Base-by-base conservation (phyloP, 768 basidiomycete genomes). In the Boletellus emodensis region DNA sequence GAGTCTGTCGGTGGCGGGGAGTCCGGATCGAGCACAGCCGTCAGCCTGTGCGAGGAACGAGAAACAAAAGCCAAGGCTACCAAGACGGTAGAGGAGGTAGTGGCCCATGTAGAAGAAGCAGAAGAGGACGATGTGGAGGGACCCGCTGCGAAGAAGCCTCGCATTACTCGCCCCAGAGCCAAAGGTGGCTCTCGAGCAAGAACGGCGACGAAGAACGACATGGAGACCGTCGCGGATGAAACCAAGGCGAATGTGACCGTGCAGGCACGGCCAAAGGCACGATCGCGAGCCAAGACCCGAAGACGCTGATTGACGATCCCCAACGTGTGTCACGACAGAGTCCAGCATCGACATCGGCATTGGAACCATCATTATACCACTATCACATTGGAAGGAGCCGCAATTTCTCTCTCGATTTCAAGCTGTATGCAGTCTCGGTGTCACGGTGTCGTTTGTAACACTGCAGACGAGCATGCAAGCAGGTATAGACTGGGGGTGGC, bases 1-100 rank as follows among this genome's bases (percentile, higher is more conserved):
- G 67, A 65, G 44, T 64, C 64, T 32, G 34, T 64, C 40, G 64
- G 56, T 15, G 64, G 55, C 10, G 56, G 43, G 2, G 63, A 63
- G 44, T 69, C 66, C 3, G 66, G 61, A 13, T 69, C 68, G 8
- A 67, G 66, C 47, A 67, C 68, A 6, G 68, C 68, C 12, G 66
- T 67, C 12, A 68, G 66, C 46, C 32, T 68, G 38, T 67, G 56
- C 32, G 66, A 56, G 4, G 67, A 65, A 43, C 65, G 58, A 14
- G 61, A 41, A 9, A 45, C 53, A 26, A 67, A 59, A 32, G 41
- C 51, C 49, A 65, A 68, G 51, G 38, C 17, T 36, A 33, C 40
- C 51, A 53, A 57, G 44, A 11, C 34, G 3, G 52, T 45, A 10
- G 62, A 53, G 18, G 56, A 55, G 20, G 46, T 44, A 4, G 56